Conservation (phyloP, 2,329 filamentous ascomycete species). For the Trichoderma sp. region DNA sequence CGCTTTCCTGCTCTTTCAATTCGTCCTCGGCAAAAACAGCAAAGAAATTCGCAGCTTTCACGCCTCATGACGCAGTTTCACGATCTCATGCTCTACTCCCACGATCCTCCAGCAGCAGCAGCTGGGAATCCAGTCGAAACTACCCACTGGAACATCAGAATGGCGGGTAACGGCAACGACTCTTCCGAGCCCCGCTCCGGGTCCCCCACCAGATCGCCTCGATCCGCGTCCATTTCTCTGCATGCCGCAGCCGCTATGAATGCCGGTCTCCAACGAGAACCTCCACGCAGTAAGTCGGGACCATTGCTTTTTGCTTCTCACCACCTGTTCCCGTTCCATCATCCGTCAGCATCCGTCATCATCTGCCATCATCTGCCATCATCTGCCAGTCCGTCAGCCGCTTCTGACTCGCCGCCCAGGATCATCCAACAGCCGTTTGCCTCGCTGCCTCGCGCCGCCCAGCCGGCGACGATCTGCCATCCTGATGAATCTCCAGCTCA, state of each 20-base stretch:
- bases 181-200: constrained; percentile 34
- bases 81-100: too few relatives aligned
- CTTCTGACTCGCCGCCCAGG: constrained; percentile 31
- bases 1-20: too few relatives aligned
- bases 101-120: too few relatives aligned
- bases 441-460: constrained; percentile 42
- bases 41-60: too few relatives aligned
- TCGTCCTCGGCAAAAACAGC: too few relatives aligned
- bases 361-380: not conserved
- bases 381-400: too few relatives aligned
- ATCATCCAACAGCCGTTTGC: constrained; percentile 52
- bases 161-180: constrained; percentile 33
- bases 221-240: constrained; percentile 66
- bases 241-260: constrained; percentile 77
- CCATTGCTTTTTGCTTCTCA: not conserved
- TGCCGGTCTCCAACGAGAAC: constrained; percentile 66
- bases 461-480: constrained; percentile 65
- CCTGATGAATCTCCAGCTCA: constrained; percentile 69
- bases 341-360: too few relatives aligned
- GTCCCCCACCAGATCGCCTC: constrained; percentile 59
- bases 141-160: constrained; percentile 17
- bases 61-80: too few relatives aligned
- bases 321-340: constrained; percentile 2
- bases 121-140: too few relatives aligned
- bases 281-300: constrained; percentile 49